Evolutionary conservation across 306 rosid species (phyloP).

Genomic region (Cucumis cinereus): DNA sequence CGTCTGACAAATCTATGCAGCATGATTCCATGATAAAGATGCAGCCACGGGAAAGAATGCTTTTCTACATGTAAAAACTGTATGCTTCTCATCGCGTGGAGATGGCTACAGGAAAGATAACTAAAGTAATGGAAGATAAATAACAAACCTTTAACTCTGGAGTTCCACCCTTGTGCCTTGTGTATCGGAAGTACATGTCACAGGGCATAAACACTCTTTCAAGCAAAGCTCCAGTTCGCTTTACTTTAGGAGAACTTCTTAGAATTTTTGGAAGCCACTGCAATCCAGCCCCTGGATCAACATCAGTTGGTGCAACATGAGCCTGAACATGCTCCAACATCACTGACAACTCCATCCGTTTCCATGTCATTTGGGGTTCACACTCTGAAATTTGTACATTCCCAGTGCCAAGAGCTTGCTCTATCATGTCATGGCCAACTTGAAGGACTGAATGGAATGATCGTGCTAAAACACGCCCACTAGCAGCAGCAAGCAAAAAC

Average conservation of each 20-base stretch:
- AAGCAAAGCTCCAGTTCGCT: conserved; percentile 98
- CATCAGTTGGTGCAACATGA: conserved; percentile 99
- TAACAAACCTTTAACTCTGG: conserved; percentile 68
- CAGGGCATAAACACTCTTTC: conserved; percentile 99
- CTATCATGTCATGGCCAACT: conserved; percentile 87
- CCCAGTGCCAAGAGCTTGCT: conserved; percentile 69
- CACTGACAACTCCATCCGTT: conserved; percentile 75
- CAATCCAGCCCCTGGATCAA: conserved; percentile 99
- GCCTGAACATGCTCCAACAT: conserved; percentile 98
- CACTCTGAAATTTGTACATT: conserved; percentile 50
- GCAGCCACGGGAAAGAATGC: not conserved
- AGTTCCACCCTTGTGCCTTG: conserved; percentile 97
- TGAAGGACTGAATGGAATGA: conserved; percentile 92
- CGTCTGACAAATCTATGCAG: not conserved
- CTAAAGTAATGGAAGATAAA: not conserved
- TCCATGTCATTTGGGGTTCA: conserved; percentile 97
- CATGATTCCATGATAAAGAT: not conserved
- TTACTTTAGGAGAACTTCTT: conserved; percentile 91
- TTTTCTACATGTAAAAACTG: not conserved
- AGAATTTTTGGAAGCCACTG: conserved; percentile 98
- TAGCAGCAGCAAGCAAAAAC: conserved; percentile 92
- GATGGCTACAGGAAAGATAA: not conserved
- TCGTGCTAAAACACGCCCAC: conserved; percentile 92
- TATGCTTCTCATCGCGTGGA: not conserved
- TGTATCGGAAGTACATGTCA: conserved; percentile 86